Evolutionary conservation across 768 basidiomycete genomes (phyloP).

Genomic region (Mycena filopes): DNA sequence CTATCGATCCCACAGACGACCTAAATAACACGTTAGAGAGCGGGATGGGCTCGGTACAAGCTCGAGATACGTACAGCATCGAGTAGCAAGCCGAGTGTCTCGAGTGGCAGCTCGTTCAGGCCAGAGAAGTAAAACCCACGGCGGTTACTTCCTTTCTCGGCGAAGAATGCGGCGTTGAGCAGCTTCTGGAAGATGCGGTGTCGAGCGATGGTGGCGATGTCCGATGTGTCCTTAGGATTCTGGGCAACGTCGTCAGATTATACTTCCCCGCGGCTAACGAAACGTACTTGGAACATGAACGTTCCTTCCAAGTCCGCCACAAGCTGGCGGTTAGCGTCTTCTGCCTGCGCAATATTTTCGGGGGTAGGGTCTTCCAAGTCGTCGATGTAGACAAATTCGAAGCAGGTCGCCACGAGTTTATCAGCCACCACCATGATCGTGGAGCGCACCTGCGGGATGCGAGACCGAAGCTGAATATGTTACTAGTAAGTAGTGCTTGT

Average conservation of each 20-base stretch:
- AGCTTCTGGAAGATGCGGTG: slow-evolving; percentile 8
- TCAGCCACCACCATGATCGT: not conserved
- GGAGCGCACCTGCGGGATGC: slow-evolving; percentile 1
- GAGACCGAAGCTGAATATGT: not conserved
- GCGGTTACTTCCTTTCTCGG: not conserved
- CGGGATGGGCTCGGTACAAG: too few relatives aligned
- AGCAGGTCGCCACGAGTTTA: not conserved
- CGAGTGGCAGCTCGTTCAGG: not conserved
- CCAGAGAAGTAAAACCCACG: not conserved
- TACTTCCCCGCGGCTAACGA: too few relatives aligned
- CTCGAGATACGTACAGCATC: not conserved
- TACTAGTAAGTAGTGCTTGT: too few relatives aligned
- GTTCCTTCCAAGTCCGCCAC: not conserved
- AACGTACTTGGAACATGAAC: slow-evolving; percentile 1
- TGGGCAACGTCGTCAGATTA: not conserved
- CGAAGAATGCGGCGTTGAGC: slow-evolving; percentile 13
- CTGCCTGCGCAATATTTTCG: not conserved
- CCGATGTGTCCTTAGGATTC: not conserved
- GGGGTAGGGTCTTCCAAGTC: not conserved
- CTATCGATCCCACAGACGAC: slow-evolving; percentile 8
- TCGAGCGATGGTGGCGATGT: not conserved
- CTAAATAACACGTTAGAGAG: not conserved
- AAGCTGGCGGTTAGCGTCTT: slow-evolving; percentile 2
- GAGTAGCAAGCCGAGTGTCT: not conserved
- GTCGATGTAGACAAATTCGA: not conserved